phyloP scores from a whole-genome alignment of 2,329 filamentous ascomycete genomes.

The Penicillium olsonii region DNA sequence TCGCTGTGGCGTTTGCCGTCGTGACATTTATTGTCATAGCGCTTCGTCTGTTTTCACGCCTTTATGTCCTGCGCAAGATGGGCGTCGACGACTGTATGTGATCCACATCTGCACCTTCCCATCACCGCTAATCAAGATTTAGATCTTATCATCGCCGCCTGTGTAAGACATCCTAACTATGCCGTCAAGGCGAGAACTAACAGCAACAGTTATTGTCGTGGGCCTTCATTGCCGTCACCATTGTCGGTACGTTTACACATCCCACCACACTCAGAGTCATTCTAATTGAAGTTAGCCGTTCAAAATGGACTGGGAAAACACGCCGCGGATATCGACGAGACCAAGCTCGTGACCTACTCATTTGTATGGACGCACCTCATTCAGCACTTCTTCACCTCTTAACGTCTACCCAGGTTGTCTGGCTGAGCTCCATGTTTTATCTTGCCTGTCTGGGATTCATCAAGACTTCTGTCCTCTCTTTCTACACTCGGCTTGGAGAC shows the following conservation, averaged over 20 bases:
- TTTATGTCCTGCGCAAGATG: constrained; percentile 38
- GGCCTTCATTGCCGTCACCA: constrained; percentile 40
- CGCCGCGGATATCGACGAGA: constrained; percentile 10
- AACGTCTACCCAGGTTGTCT: constrained; percentile 38
- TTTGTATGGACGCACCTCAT: constrained; percentile 15
- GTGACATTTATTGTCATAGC: constrained; percentile 40
- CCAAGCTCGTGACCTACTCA: constrained; percentile 15
- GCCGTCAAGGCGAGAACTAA: neutral
- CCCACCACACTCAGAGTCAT: neutral
- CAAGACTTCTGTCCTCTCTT: constrained; percentile 50
- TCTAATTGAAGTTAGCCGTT: constrained; percentile 17
- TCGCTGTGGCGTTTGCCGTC: constrained; percentile 41
- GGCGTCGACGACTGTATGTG: constrained; percentile 34
- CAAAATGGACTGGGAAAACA: constrained; percentile 24
- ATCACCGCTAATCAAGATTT: constrained; percentile 6
- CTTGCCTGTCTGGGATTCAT: constrained; percentile 50
- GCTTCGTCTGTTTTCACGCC: constrained; percentile 43
- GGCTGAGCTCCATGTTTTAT: constrained; percentile 53
- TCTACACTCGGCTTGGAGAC: constrained; percentile 50
- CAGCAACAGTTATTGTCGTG: constrained; percentile 31
- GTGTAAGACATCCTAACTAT: constrained; percentile 22
- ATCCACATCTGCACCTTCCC: neutral
- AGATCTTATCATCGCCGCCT: constrained; percentile 35
- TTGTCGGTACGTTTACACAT: constrained; percentile 29
- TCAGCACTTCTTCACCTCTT: neutral